Evolutionary conservation across 2,329 filamentous ascomycete genomes (phyloP), one percentile per base, ranked within the genome.

Genomic region (Colletotrichum sp.): DNA sequence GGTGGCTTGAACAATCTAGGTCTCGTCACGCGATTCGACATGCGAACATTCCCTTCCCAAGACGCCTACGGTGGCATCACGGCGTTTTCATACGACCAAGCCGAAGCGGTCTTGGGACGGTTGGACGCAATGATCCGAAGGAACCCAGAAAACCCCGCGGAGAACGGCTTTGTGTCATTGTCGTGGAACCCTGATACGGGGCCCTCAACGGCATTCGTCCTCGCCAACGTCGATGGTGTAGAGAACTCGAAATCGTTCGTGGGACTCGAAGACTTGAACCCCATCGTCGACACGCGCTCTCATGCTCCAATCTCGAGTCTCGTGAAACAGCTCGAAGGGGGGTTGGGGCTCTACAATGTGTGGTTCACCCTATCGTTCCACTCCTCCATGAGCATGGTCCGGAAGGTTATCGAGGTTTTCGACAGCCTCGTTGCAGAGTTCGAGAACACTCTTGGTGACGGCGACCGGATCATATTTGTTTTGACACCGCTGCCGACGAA

Each of bases 1-100:
- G 87, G 86, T 12, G 87, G 87, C 16, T 80, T 81, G 18, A 84
- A 81, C 76, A 88, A 87, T 75, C 85, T 86, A 63, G 86, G 85
- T 62, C 79, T 83, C 57, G 79, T 81, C 1, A 79, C 83, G 1
- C n/a, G 66, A 70, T n/a, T 81, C 82, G 77, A 80, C 33, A 64
- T 84, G n/a, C 66, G 77, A 29, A 79, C 81, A 1, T 79, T 74
- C 70, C 74, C 71, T 11, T 73, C 62, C 5, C 51, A 34, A 11
- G 58, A 74, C 24, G 57, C 74, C 15, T 76, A 58, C 11, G 70
- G 70, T 24, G 70, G 70, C 6, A 65, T 66, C 36, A 51, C 38
- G 8, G 38, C 62, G 2, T 69, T 65, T 6, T 34, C 66, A 1
- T 73, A 65, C 36, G 24, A n/a, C 5, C 8, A 65, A 2, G 33